These are phyloP conservation scores for Hypoxylon fragiforme DNA, from an alignment of 495 filamentous ascomycete species.

Conservation along the genomic window DNA sequence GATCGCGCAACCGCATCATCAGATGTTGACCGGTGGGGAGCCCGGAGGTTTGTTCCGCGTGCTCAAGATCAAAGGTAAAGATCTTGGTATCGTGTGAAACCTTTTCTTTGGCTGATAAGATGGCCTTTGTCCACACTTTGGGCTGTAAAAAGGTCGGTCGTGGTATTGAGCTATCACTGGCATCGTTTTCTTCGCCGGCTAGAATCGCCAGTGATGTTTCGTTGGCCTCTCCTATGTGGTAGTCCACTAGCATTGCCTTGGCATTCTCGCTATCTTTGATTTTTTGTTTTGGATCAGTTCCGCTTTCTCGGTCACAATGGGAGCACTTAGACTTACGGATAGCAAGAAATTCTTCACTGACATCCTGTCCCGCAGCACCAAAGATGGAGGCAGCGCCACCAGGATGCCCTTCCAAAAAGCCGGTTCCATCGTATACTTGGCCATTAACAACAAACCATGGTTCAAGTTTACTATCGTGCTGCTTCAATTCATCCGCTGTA, in stretches of 20 bases:
- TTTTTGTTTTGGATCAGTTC: conserved; percentile 2
- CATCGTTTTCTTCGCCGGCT: conserved; percentile 23
- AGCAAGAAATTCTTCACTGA: conserved; percentile 90
- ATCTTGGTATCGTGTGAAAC: conserved; percentile 83
- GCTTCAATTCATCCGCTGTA: conserved; percentile 70
- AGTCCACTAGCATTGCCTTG: conserved; percentile 85
- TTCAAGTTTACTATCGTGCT: conserved; percentile 64
- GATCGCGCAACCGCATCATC: conserved; percentile 79
- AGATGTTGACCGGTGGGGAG: conserved; percentile 89
- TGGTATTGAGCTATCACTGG: conserved; percentile 31
- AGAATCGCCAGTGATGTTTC: conserved; percentile 59
- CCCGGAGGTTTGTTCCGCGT: conserved; percentile 70
- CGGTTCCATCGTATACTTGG: conserved; percentile 88
- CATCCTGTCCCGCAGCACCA: conserved; percentile 80
- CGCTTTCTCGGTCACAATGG: neutral
- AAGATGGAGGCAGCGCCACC: conserved; percentile 89
- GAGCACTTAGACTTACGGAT: conserved; percentile 71
- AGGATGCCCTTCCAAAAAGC: conserved; percentile 83
- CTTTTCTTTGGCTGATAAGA: conserved; percentile 63
- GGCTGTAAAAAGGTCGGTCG: conserved; percentile 70
- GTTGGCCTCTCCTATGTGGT: conserved; percentile 83
- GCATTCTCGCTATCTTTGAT: conserved; percentile 82
- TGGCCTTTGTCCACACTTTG: conserved; percentile 70
- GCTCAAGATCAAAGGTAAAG: conserved; percentile 80
- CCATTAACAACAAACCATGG: conserved; percentile 95